Conservation (phyloP, 768 basidiomycete genomes). For the Saitozyma podzolica region DNA sequence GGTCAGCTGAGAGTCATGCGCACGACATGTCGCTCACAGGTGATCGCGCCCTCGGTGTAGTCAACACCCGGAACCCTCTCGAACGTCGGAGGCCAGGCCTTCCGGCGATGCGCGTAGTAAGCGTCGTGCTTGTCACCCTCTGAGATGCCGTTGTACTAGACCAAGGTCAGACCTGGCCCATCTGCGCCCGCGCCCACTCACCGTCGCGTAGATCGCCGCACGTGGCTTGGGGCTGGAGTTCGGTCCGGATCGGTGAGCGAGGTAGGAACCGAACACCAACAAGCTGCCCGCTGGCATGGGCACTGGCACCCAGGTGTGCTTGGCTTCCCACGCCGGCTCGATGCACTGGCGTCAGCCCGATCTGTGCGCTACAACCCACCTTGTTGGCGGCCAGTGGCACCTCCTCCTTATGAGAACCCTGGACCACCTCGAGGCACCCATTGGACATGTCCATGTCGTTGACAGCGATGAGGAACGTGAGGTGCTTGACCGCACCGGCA, state of each 20-base stretch:
- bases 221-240: slow-evolving; percentile 23
- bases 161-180: not conserved
- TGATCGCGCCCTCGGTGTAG: slow-evolving; percentile 16
- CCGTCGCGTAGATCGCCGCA: slow-evolving; percentile 30
- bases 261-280: slow-evolving; percentile 29
- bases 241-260: slow-evolving; percentile 34
- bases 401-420: slow-evolving; percentile 17
- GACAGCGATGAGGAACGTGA: slow-evolving; percentile 27
- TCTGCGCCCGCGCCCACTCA: not conserved
- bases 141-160: slow-evolving; percentile 11
- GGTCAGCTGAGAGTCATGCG: not conserved
- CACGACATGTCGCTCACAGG: not conserved
- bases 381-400: slow-evolving; percentile 22
- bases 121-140: slow-evolving; percentile 21
- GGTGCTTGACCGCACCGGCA: slow-evolving; percentile 22
- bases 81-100: slow-evolving; percentile 16
- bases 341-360: slow-evolving; percentile 18
- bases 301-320: slow-evolving; percentile 11
- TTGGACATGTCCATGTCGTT: slow-evolving; percentile 26
- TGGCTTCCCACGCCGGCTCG: slow-evolving; percentile 2
- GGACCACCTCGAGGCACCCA: slow-evolving; percentile 30
- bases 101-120: slow-evolving; percentile 14
- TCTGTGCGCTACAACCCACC: slow-evolving; percentile 13
- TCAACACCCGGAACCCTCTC: slow-evolving; percentile 16
- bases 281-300: slow-evolving; percentile 15